These are phyloP conservation scores for Mycosphaerella arachidis DNA, from an alignment of 2,329 filamentous ascomycete species.

Conservation along the genomic window DNA sequence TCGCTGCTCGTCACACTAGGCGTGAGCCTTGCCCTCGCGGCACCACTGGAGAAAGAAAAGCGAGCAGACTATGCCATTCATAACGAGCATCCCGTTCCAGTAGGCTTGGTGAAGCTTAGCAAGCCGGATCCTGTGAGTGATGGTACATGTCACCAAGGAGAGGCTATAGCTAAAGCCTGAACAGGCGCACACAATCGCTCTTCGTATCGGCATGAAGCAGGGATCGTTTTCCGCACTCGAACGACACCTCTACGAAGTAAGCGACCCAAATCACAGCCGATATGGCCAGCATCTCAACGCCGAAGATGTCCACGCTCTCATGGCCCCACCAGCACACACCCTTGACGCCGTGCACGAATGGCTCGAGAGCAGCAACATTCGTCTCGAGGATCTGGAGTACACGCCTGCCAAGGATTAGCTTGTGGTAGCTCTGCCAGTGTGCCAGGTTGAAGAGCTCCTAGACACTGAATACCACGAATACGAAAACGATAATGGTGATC, in stretches of 20 bases:
- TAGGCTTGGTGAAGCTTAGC: constrained; percentile 16
- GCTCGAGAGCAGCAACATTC: constrained; percentile 41
- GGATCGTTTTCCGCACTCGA: constrained; percentile 43
- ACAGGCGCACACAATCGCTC: constrained; percentile 13
- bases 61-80: constrained; percentile 16
- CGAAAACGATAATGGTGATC: constrained; percentile 35
- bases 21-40: constrained; percentile 2
- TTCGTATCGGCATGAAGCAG: constrained; percentile 25
- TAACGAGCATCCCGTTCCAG: constrained; percentile 17
- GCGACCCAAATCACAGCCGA: constrained; percentile 54
- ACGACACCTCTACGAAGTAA: constrained; percentile 56
- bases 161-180: constrained; percentile 2
- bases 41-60: constrained; percentile 11
- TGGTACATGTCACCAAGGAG: background rate
- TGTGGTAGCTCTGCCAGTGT: constrained; percentile 46
- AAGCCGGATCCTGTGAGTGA: constrained; percentile 15
- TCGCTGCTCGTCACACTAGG: background rate
- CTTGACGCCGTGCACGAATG: constrained; percentile 43
- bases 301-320: constrained; percentile 52
- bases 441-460: constrained; percentile 49
- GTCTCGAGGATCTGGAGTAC: constrained; percentile 11
- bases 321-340: constrained; percentile 50
- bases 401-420: constrained; percentile 51
- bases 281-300: constrained; percentile 57
- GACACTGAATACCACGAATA: constrained; percentile 57